Conservation (phyloP, 257 asterid species). For the Solanum sejunctum region DNA sequence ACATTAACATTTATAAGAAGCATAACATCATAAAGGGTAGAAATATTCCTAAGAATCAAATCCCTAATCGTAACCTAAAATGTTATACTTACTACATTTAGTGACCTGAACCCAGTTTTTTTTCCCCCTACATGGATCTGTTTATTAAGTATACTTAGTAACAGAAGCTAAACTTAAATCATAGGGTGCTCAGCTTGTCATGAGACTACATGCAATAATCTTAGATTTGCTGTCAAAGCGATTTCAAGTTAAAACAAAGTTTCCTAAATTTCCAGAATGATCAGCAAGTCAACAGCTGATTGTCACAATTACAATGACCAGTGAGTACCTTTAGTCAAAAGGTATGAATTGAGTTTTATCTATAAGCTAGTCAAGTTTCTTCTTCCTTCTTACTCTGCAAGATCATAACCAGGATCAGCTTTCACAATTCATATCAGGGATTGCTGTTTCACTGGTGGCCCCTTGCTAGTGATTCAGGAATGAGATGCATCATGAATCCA, state of each 20-base stretch:
- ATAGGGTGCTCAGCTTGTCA: not conserved
- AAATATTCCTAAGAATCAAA: not conserved
- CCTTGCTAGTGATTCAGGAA: not conserved
- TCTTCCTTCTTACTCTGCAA: not conserved
- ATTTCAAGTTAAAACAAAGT: not conserved
- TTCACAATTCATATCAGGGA: not conserved
- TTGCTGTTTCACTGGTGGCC: not conserved
- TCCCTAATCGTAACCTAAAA: not conserved
- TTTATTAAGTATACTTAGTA: not conserved
- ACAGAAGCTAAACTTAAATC: not conserved
- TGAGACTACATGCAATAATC: not conserved
- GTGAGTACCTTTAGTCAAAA: not conserved
- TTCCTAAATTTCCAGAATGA: not conserved
- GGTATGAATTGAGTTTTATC: not conserved
- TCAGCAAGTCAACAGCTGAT: not conserved
- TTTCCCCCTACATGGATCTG: not conserved
- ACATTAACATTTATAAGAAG: not conserved
- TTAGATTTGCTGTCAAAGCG: not conserved
- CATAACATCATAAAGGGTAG: not conserved
- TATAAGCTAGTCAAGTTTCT: not conserved
- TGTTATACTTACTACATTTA: not conserved
- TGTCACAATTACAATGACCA: not conserved
- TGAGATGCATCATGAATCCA: not conserved
- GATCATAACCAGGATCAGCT: not conserved
- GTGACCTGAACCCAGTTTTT: not conserved